Base-by-base conservation (phyloP, 2,329 filamentous ascomycete genomes). In the Madurella fahalii region DNA sequence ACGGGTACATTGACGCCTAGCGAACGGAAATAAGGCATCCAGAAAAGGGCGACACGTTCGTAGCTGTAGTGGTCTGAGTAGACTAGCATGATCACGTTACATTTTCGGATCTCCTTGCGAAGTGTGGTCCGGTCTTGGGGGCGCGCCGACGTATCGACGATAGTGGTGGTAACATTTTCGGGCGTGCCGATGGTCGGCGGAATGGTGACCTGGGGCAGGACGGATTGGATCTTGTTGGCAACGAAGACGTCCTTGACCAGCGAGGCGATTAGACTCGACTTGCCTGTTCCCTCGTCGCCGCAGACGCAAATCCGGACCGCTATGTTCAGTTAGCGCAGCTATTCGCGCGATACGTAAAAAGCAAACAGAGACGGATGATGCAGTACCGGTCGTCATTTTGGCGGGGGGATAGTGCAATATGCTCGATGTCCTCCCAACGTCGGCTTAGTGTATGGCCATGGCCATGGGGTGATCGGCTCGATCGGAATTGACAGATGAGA, bases 11-110 rank as follows among this genome's bases (percentile, higher is more conserved):
- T 99, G 68, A 99, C 94, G n/a, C 94, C 94, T 40, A 99, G 82
- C 4, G 92, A 96, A 58, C 94, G 88, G 68, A 99, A 97, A 72
- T 96, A 95, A 11, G 94, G 94, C 82, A 99, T 88, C 94, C 94
- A 99, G 72, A 97, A 99, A 44, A 99, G 78, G 3, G 93, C 94
- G 3, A 99, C 92, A 39, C 94, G 81, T 70, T 99, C 94, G 75
- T 97, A 99, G 79, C 92, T 97, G 77, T 99, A 99, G 73, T 97
- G 93, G 70, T 99, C 94, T 62, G 92, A 92, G 72, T 99, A 99
- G 52, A 99, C 92, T 42, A 99, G 83, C 16, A 97, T 80, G 61
- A 99, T 97, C 62, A 96, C 93, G 69, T 96, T 99, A 67, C 88
- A 94, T 71, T 96, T 96, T 61, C 94, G 86, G 58, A 99, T 92